Percentiles rank a stretch among this genome's conserved stretches.
Evolutionary conservation across 768 basidiomycete species (phyloP).

Genomic region (Collybiopsis luxurians): DNA sequence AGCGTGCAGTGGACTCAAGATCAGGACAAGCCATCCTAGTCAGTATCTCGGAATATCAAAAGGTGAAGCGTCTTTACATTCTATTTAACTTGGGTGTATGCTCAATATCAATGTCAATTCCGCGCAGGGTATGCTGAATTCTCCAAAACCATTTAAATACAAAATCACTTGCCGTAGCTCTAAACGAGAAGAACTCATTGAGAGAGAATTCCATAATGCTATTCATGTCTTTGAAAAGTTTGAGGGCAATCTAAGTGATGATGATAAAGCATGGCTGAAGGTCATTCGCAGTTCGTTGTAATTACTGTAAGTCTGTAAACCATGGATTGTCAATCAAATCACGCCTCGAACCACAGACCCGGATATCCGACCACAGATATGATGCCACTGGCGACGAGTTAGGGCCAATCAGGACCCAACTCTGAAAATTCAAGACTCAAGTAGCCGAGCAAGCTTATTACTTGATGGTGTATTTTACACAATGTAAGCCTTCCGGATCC

Average conservation of each 20-base stretch:
- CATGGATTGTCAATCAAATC: too few species aligned
- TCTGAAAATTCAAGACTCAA: too few species aligned
- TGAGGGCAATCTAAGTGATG: constrained; percentile 3
- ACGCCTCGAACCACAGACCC: too few species aligned
- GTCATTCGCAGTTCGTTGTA: too few species aligned
- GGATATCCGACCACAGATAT: too few species aligned
- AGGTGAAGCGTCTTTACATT: constrained; percentile 6
- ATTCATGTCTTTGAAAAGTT: constrained; percentile 11
- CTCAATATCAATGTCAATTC: background rate
- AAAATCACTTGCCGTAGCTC: constrained; percentile 17
- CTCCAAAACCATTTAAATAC: constrained; percentile 17
- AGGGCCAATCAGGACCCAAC: too few species aligned
- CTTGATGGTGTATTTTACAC: too few species aligned
- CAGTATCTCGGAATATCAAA: constrained; percentile 14
- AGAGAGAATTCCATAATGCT: constrained; percentile 12
- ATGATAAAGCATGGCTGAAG: constrained; percentile 10
- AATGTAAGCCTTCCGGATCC: too few species aligned
- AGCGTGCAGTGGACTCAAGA: background rate
- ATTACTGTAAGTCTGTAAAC: too few species aligned
- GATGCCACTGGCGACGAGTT: too few species aligned
- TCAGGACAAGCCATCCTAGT: constrained; percentile 7
- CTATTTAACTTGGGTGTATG: background rate
- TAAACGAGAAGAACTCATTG: constrained; percentile 13
- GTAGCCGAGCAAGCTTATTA: too few species aligned
- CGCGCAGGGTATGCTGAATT: constrained; percentile 12